Conservation (phyloP, 2,329 filamentous ascomycete genomes). For the Ascocoryne sarcoides region DNA sequence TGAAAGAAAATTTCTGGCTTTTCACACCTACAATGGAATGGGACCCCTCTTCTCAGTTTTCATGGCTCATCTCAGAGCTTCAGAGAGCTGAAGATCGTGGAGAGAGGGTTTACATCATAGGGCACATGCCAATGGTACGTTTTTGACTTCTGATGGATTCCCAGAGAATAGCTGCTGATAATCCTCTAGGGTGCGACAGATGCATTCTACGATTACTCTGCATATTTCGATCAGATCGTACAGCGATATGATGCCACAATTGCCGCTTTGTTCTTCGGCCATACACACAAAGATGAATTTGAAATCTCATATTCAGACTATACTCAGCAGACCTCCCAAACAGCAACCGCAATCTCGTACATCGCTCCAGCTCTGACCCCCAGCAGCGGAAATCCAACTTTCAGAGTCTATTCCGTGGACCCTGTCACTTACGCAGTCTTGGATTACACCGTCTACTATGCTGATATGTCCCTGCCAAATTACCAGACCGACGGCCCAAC, state of each 20-base stretch:
- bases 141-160: too few relatives aligned
- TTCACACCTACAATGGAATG: slow-evolving; percentile 31
- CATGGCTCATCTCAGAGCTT: slow-evolving; percentile 33
- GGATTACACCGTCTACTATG: slow-evolving; percentile 26
- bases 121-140: slow-evolving; percentile 25
- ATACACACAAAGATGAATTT: slow-evolving; percentile 30
- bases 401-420: slow-evolving; percentile 29
- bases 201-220: slow-evolving; percentile 30
- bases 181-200: slow-evolving; percentile 30
- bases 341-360: slow-evolving; percentile 25
- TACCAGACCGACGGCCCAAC: slow-evolving; percentile 19
- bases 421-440: slow-evolving; percentile 28
- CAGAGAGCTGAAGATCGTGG: slow-evolving; percentile 29
- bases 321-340: slow-evolving; percentile 17
- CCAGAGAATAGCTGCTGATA: too few relatives aligned
- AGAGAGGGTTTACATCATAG: slow-evolving; percentile 33
- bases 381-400: slow-evolving; percentile 27
- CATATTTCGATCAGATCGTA: slow-evolving; percentile 29
- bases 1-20: slow-evolving; percentile 33
- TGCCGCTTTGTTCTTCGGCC: slow-evolving; percentile 28
- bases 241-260: slow-evolving; percentile 26
- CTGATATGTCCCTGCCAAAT: slow-evolving; percentile 22
- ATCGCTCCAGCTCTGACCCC: slow-evolving; percentile 29
- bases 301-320: slow-evolving; percentile 27
- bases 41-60: slow-evolving; percentile 31